A percentile compares a stretch with the other conserved stretches of the same genome.
Evolutionary conservation across 208 protist species (phyloP).

Genomic region (Naegleria gruberi): DNA sequence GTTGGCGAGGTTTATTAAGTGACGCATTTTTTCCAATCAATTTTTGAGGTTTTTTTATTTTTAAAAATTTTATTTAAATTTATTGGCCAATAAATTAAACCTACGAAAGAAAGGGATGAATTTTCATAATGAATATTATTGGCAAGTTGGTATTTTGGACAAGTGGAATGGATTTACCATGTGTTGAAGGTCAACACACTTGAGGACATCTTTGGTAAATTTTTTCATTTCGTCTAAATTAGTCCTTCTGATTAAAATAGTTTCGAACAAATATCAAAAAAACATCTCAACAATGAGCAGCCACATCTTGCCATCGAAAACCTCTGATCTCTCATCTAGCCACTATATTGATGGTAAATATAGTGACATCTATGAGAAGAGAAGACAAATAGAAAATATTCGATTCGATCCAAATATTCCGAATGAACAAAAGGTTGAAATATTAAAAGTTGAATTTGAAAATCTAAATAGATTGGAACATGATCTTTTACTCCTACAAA

Average conservation of each 20-base stretch:
- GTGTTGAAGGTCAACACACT: too few relatives aligned
- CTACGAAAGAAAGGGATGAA: too few relatives aligned
- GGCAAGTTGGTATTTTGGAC: too few relatives aligned
- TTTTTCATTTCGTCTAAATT: too few relatives aligned
- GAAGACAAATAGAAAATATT: background rate
- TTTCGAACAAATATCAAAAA: too few relatives aligned
- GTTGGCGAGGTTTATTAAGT: background rate
- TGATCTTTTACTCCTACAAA: background rate
- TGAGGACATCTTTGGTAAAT: too few relatives aligned
- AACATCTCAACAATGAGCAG: background rate
- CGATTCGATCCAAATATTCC: background rate
- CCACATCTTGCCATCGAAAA: background rate
- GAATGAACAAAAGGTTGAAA: background rate
- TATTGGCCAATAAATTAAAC: too few relatives aligned
- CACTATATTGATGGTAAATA: background rate
- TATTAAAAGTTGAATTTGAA: background rate
- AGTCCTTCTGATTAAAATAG: too few relatives aligned
- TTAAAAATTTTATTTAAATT: too few relatives aligned
- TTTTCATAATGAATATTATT: too few relatives aligned
- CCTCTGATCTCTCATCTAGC: background rate
- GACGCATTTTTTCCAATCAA: background rate
- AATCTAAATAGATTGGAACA: slow-evolving; percentile 6
- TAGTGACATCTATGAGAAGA: background rate
- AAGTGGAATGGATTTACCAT: too few relatives aligned
- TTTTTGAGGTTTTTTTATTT: too few relatives aligned